Evolutionary conservation across 768 basidiomycete genomes (phyloP), one percentile per base, ranked within the genome.

Genomic region (Collybia nuda): DNA sequence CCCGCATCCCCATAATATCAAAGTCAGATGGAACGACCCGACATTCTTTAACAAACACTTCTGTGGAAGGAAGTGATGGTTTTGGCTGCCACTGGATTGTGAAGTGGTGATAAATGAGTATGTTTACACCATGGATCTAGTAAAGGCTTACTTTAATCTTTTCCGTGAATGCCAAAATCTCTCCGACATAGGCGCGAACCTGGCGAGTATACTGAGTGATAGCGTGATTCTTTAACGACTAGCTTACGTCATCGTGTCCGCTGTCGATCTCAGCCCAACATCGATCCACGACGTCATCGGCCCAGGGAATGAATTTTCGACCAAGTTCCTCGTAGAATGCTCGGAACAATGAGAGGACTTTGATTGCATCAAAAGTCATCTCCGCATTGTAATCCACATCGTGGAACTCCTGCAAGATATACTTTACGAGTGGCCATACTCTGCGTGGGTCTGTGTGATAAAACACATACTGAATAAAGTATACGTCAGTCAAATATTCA

Each of bases 281-380:
- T 14, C 82, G 74, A 15, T 80, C 74, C 22, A 91, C 70, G 12
- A 83, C 78, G 28, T 82, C 76, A 48, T 90, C 81, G 6, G 79
- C 72, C 93, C 93, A 95, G 1, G 89, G 77, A 6, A 77, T 68
- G 62, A 93, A 95, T 56, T 90, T 90, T 76, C 91, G 86, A 14
- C 84, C 84, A 4, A 92, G 73, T 49, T 84, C 84, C 60, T 88
- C 82, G 53, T 86, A 85, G 57, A 89, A 81, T 0, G 83, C 80
- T 19, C 85, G 74, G 69, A 86, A 84, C 50, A 90, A 74, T 17
- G 82, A 79, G 6, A 87, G 70, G 18, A 83, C 72, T 58, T 91
- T 89, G 36, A 86, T 74, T 6, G 84, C 82, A 60, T 92, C 89
- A 62, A 93, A 90, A 5, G 93, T 86, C 35, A 90, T 84, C 62